phyloP scores from a whole-genome alignment of 2,329 filamentous ascomycete species.

The Beauveria brongniartii region DNA sequence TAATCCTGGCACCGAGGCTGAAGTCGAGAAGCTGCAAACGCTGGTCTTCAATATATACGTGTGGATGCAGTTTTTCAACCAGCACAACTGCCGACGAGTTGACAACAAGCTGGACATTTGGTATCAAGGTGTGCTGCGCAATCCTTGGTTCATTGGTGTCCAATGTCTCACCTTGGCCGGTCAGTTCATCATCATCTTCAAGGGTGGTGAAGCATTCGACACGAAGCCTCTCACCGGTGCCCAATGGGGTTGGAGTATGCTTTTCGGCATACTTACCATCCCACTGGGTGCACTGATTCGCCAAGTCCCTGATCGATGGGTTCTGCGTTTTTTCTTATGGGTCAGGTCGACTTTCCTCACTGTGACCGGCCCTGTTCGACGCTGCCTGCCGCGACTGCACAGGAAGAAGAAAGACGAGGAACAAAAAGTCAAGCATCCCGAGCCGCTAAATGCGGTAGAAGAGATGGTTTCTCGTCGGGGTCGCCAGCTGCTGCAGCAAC shows the following conservation, averaged over 20 bases:
- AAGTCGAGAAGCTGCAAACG: conserved; percentile 43
- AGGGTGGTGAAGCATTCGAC: conserved; percentile 60
- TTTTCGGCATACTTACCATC: conserved; percentile 60
- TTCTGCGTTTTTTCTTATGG: conserved; percentile 21
- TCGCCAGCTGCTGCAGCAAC: conserved; percentile 7
- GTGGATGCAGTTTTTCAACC: conserved; percentile 87
- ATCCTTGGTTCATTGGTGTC: conserved; percentile 69
- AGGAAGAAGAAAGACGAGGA: conserved; percentile 18
- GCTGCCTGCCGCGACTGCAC: conserved; percentile 16
- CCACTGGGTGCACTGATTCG: conserved; percentile 45
- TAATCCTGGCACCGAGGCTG: not conserved
- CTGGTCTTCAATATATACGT: conserved; percentile 81
- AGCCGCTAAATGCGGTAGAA: conserved; percentile 15
- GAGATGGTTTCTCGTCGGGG: conserved; percentile 16
- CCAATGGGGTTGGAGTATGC: conserved; percentile 63
- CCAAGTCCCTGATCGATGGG: conserved; percentile 30
- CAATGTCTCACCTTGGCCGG: conserved; percentile 59
- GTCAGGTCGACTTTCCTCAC: conserved; percentile 15
- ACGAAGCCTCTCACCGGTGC: conserved; percentile 51
- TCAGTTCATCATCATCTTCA: conserved; percentile 64
- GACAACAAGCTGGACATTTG: conserved; percentile 75
- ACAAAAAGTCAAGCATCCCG: conserved; percentile 10
- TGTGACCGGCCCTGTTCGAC: conserved; percentile 17
- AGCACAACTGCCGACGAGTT: conserved; percentile 69
- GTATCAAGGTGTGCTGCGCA: conserved; percentile 66